Conservation (phyloP, 2,329 filamentous ascomycete genomes). For the Leptosphaerulina australis region DNA sequence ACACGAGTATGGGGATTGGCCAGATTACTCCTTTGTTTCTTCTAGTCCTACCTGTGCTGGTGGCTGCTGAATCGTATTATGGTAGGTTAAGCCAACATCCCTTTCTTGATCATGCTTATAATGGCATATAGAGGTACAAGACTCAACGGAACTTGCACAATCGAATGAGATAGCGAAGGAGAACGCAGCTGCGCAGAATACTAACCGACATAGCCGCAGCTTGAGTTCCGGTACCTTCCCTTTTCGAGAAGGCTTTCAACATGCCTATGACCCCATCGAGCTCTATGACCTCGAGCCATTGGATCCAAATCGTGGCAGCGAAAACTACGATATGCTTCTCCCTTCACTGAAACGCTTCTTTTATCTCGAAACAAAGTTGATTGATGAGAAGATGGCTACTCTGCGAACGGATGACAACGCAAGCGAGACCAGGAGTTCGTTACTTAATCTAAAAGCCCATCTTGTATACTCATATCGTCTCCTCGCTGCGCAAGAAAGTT, state of each 20-base stretch:
- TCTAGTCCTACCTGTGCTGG: slow-evolving; percentile 20
- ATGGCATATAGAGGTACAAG: slow-evolving; percentile 3
- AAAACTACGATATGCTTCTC: background rate
- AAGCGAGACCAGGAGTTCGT: background rate
- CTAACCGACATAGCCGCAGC: background rate
- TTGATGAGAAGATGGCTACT: background rate
- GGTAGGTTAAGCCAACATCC: background rate
- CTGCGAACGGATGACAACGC: background rate
- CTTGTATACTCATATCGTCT: slow-evolving; percentile 1
- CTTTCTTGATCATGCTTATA: background rate
- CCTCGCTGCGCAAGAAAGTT: slow-evolving; percentile 1
- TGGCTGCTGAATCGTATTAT: slow-evolving; percentile 13
- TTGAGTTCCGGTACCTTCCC: background rate
- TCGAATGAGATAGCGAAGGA: background rate
- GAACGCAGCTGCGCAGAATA: background rate
- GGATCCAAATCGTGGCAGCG: background rate
- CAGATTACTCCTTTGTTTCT: slow-evolving; percentile 24
- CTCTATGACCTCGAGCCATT: background rate
- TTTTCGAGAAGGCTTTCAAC: background rate
- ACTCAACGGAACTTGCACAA: background rate
- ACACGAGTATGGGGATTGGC: slow-evolving; percentile 21
- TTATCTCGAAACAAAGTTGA: slow-evolving; percentile 3
- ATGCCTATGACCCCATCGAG: slow-evolving; percentile 1
- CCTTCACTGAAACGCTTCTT: slow-evolving; percentile 2
- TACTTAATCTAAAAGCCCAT: slow-evolving; percentile 4